A percentile compares a stretch with the other conserved stretches of the same genome.
Conservation (phyloP, 2,329 filamentous ascomycete species). For the Hypoxylon sp. region DNA sequence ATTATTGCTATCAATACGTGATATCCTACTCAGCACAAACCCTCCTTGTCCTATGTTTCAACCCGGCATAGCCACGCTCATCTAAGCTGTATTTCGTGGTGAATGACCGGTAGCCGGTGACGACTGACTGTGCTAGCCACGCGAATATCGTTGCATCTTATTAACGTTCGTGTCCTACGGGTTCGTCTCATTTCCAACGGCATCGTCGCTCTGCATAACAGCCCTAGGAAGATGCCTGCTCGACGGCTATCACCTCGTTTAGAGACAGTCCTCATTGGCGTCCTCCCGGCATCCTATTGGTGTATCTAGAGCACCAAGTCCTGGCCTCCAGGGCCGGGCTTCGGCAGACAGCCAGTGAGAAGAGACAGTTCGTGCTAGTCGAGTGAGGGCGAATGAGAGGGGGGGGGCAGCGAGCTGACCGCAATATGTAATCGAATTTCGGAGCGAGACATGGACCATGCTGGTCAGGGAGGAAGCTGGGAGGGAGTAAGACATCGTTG, state of each 20-base stretch:
- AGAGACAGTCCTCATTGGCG: conserved; percentile 17
- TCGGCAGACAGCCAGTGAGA: conserved; percentile 5
- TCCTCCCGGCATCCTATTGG: conserved; percentile 2
- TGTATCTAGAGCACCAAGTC: conserved; percentile 3
- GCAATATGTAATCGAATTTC: conserved; percentile 8
- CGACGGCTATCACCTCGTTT: conserved; percentile 10
- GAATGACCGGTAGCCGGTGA: too few relatives aligned
- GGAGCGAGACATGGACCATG: conserved; percentile 24
- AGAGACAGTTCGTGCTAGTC: background rate
- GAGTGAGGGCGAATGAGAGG: background rate
- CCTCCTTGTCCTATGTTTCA: too few relatives aligned
- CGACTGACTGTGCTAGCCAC: too few relatives aligned
- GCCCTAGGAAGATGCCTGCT: conserved; percentile 17
- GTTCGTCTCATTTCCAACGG: conserved; percentile 6
- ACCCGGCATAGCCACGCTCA: too few relatives aligned
- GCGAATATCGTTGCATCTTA: conserved; percentile 19
- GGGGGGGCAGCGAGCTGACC: conserved; percentile 2
- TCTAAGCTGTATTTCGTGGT: conserved; percentile 1
- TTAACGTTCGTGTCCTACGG: conserved; percentile 20
- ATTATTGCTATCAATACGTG: too few relatives aligned
- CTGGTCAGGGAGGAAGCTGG: conserved; percentile 13
- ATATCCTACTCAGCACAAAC: too few relatives aligned
- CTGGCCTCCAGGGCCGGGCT: conserved; percentile 1
- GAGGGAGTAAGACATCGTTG: conserved; percentile 26
- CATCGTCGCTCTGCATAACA: background rate